Evolutionary conservation across 345 rosid species (phyloP), one percentile per base, ranked within the genome.

Genomic region (Capsella bursapastoris): DNA sequence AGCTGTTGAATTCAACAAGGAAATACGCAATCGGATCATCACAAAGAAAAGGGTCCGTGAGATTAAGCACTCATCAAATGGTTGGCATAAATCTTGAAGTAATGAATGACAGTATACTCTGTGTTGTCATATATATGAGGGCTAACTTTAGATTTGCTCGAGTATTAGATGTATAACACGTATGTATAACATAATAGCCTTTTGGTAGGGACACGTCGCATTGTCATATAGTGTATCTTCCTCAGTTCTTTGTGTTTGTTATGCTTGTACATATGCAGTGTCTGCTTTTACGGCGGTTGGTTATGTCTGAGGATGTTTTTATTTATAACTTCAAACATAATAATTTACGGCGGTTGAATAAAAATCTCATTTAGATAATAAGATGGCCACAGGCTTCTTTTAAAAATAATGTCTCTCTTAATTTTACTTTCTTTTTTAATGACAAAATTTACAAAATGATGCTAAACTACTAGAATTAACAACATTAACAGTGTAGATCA

Each of bases 61-160:
- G n/a, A 73, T 74, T 64, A 75, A 81, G 77, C 86, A 83, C 57
- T 83, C 88, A 59, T 68, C 87, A 25, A 94, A 94, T 74, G 98
- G 98, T 74, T 64, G 92, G 83, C 93, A 87, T 6, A 82, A 78
- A 57, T 70, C 78, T 52, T 86, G 58, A 73, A 60, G 45, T 50
- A 28, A 9, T 27, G 7, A 12, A 3, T 32, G 50, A 44, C 15
- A 14, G 31, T 12, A 7, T 34, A 70, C 47, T 11, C 22, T 14
- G 11, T 7, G 40, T 37, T 37, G 40, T 37, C 40, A 37, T 37
- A 37, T 37, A 37, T 41, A 6, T 41, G n/a, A 41, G 12, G 45
- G 45, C 45, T 41, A 41, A 41, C 45, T 41, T 22, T 41, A 41
- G 45, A 12, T 41, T 12, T 41, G 13, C 14, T 37, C 2, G 8